phyloP scores from a whole-genome alignment of 306 rosid genomes.

The Arachis stenosperma region DNA sequence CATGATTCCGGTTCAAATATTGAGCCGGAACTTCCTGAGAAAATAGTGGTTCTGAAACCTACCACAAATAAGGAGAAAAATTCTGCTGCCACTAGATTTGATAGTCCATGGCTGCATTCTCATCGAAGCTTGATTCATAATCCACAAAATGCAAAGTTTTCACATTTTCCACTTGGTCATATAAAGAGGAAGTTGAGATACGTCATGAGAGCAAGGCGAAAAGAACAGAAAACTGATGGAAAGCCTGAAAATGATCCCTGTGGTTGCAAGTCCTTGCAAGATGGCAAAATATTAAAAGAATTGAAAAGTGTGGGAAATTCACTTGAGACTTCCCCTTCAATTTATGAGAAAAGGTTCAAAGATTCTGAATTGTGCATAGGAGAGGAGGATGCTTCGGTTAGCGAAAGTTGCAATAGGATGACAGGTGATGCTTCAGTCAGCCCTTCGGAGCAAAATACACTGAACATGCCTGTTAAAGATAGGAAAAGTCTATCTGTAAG shows the following conservation, averaged over 20 bases:
- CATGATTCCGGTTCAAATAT: conserved; percentile 34
- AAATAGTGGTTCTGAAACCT: conserved; percentile 59
- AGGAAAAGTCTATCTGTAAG: conserved; percentile 39
- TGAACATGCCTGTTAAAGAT: conserved; percentile 40
- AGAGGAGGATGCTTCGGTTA: conserved; percentile 47
- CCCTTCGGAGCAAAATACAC: conserved; percentile 38
- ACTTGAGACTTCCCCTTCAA: background rate
- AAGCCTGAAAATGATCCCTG: conserved; percentile 26
- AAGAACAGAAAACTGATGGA: conserved; percentile 46
- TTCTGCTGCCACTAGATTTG: conserved; percentile 32
- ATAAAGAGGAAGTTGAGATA: conserved; percentile 60
- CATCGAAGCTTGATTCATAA: conserved; percentile 36
- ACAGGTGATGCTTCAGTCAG: conserved; percentile 9
- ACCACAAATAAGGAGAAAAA: conserved; percentile 35
- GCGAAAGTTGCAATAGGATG: conserved; percentile 43
- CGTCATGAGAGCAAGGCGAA: conserved; percentile 52
- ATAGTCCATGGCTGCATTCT: conserved; percentile 43
- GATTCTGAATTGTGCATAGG: conserved; percentile 45
- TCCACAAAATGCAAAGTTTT: conserved; percentile 38
- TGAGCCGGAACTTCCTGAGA: conserved; percentile 41
- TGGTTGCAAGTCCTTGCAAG: conserved; percentile 40
- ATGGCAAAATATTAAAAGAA: conserved; percentile 39
- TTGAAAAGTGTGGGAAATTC: conserved; percentile 41
- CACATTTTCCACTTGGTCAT: conserved; percentile 46
- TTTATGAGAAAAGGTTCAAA: conserved; percentile 33